Base-by-base conservation (phyloP, 139 green algal species). In the Ettlia oleoabundans region DNA sequence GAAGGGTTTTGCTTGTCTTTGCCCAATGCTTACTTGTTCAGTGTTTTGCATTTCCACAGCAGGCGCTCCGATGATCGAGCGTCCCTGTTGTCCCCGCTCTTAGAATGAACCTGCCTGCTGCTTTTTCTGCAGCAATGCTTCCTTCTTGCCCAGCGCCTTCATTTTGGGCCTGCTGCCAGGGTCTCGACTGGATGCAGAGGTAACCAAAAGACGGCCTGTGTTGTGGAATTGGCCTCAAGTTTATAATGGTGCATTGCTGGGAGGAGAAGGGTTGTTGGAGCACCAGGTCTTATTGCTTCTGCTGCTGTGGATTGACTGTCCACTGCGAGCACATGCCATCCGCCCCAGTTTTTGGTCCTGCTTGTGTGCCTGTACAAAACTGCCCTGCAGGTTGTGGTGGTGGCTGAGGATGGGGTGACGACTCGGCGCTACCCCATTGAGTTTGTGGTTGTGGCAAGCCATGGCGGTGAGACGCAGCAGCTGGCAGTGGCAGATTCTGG, bases 401-500 rank as follows among this genome's bases (percentile, higher is more conserved):
- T 92, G n/a, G 89, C 87, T 0, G 87, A 92, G 62, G 89, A 92
- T 38, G 86, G 83, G 1, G 86, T 90, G n/a, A 92, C 88, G 0
- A 90, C 88, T 4, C 38, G 63, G 3, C 74, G 81, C 42, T 92
- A 92, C 73, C 84, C 78, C 19, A 52, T 91, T 5, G 21, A 52
- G 53, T 67, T 80, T 9, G 22, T 68, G 51, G 30, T 80, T 51
- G 73, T 80, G 35, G 35, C 55, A 28, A 22, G 18, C 21, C 5
- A 51, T 5, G 38, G 71, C 71, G 15, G 47, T 15, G 15, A 58
- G 47, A 13, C 51, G 53, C 4, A 80, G 53, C 53, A 43, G 35
- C 53, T 68, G 35, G n/a, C 73, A 43, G 33, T 28, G 5, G 71
- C 71, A 5, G 8, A 5, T 3, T 21, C 9, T 28, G 2, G 35